These are phyloP conservation scores for Botrytis sinoallii DNA, from an alignment of 2,329 filamentous ascomycete genomes.

Conservation along the genomic window DNA sequence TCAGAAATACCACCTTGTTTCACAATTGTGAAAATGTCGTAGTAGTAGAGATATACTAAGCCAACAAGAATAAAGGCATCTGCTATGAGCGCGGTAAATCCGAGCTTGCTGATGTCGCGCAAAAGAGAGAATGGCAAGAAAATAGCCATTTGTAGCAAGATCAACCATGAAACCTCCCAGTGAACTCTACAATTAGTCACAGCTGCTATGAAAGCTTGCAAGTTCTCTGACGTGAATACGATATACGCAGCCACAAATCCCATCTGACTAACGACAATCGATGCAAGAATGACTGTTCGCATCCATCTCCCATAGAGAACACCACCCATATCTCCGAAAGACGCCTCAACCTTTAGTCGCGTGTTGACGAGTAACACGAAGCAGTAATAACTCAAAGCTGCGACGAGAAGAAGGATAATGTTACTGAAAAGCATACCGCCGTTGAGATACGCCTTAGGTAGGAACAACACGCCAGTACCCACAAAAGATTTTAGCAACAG, in stretches of 20 bases:
- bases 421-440: conserved; percentile 98
- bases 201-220: conserved; percentile 91
- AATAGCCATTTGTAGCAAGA: conserved; percentile 90
- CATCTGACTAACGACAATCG: conserved; percentile 92
- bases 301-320: conserved; percentile 89
- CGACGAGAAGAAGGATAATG: conserved; percentile 80
- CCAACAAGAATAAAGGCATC: conserved; percentile 93
- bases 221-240: conserved; percentile 92
- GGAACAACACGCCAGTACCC: conserved; percentile 89
- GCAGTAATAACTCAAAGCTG: conserved; percentile 89
- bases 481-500: conserved; percentile 96
- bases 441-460: conserved; percentile 90
- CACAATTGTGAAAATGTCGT: conserved; percentile 81
- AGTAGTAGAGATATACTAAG: conserved; percentile 92
- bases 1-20: conserved; percentile 72
- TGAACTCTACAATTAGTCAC: conserved; percentile 83
- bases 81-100: conserved; percentile 88
- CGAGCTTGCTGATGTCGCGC: conserved; percentile 94
- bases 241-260: conserved; percentile 95
- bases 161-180: conserved; percentile 85
- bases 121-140: conserved; percentile 93
- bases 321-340: conserved; percentile 95
- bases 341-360: conserved; percentile 81
- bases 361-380: conserved; percentile 91
- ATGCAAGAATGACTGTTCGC: conserved; percentile 80